A percentile compares a stretch with the other conserved stretches of the same genome.
Evolutionary conservation across 148 eudicot genomes (phyloP).

Genomic region (Vaccinium vitisidaea): DNA sequence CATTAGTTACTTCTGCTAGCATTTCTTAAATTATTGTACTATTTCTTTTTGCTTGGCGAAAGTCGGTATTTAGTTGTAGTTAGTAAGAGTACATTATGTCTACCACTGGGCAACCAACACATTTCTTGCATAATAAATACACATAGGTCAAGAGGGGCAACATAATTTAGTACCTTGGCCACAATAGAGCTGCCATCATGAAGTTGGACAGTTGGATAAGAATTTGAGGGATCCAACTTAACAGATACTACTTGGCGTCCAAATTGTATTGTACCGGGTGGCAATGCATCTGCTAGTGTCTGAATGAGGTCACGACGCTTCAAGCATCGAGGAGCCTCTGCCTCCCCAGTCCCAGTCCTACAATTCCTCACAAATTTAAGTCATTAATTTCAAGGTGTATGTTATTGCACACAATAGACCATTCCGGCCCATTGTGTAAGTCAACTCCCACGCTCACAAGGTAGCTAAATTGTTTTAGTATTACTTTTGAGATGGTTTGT

Average conservation of each 20-base stretch:
- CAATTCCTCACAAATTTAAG: background rate
- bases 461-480: no score
- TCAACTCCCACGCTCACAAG: background rate
- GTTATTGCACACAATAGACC: background rate
- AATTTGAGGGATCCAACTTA: slow-evolving; percentile 25
- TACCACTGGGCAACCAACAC: background rate
- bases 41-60: no score
- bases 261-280: slow-evolving; percentile 37
- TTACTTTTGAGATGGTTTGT: no score
- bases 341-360: slow-evolving; percentile 19
- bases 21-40: no score
- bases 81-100: no score
- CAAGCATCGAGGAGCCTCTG: slow-evolving; percentile 46
- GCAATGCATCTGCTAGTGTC: slow-evolving; percentile 45
- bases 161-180: slow-evolving; percentile 35
- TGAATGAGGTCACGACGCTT: slow-evolving; percentile 38
- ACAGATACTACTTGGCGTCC: slow-evolving; percentile 38
- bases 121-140: no score
- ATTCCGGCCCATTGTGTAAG: background rate
- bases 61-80: no score
- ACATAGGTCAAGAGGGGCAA: no score
- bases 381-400: background rate
- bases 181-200: slow-evolving; percentile 33
- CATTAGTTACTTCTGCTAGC: no score
- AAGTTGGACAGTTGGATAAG: slow-evolving; percentile 38